Conservation (phyloP, 495 filamentous ascomycete genomes). For the Letharia lupina region DNA sequence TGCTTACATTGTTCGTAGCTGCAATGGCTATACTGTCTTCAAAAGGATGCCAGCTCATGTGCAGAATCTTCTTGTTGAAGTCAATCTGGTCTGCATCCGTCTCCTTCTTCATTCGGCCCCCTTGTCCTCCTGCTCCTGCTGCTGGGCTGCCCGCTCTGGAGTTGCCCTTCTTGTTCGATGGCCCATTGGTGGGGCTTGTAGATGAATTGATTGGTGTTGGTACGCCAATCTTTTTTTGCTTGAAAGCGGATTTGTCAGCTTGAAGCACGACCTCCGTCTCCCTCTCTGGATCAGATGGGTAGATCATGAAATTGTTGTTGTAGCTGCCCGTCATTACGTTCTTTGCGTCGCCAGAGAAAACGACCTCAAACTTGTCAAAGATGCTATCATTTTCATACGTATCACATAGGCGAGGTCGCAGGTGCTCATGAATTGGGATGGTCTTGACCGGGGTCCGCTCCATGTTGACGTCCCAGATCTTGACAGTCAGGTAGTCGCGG, state of each 20-base stretch:
- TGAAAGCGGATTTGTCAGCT: constrained; percentile 97
- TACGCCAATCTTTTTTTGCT: constrained; percentile 98
- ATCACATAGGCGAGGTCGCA: constrained; percentile 88
- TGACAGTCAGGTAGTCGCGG: constrained; percentile 94
- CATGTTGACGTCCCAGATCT: constrained; percentile 99
- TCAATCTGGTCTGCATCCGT: constrained; percentile 99
- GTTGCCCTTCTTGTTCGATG: constrained; percentile 70
- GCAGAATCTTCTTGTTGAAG: constrained; percentile 99
- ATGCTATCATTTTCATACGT: constrained; percentile 99
- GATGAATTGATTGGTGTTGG: constrained; percentile 90
- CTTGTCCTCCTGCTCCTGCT: constrained; percentile 62
- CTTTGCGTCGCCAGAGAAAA: constrained; percentile 95
- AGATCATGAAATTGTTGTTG: constrained; percentile 99
- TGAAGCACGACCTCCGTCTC: constrained; percentile 96
- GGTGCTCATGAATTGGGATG: constrained; percentile 96
- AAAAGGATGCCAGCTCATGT: constrained; percentile 99
- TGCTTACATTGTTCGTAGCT: constrained; percentile 94
- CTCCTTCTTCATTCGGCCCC: constrained; percentile 94
- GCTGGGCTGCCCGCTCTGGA: constrained; percentile 87
- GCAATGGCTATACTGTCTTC: constrained; percentile 99
- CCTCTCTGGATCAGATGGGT: constrained; percentile 88
- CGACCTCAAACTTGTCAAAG: constrained; percentile 99
- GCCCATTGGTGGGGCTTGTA: constrained; percentile 57
- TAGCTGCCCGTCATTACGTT: constrained; percentile 99
- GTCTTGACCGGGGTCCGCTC: constrained; percentile 94